A percentile compares a stretch with the other conserved stretches of the same genome.
Evolutionary conservation across 2,329 filamentous ascomycete species (phyloP).

Genomic region (Ceratocystiopsis minuta): DNA sequence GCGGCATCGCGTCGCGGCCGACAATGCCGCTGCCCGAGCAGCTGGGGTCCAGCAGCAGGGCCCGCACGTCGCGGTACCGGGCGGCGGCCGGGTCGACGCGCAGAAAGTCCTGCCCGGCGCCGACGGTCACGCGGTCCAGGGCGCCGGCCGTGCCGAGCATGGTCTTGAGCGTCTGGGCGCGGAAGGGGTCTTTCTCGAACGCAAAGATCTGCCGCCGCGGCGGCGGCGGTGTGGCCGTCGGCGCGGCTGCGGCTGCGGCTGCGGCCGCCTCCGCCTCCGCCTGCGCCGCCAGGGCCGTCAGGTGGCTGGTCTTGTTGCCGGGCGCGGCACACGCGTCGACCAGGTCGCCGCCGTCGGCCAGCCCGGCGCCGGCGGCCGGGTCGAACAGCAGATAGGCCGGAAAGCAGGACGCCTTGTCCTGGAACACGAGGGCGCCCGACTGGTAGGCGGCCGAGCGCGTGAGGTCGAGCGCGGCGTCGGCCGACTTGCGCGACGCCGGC

Average conservation of each 20-base stretch:
- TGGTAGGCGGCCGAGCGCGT: constrained; percentile 57
- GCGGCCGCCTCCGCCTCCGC: background rate
- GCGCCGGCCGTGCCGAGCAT: constrained; percentile 72
- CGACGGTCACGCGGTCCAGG: constrained; percentile 23
- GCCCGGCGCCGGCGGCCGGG: constrained; percentile 13
- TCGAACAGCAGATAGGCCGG: constrained; percentile 68
- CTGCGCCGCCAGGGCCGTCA: constrained; percentile 52
- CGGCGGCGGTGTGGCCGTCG: constrained; percentile 10
- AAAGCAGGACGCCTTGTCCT: constrained; percentile 95
- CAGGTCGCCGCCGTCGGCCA: constrained; percentile 43
- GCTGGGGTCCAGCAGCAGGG: constrained; percentile 76
- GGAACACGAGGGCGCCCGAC: constrained; percentile 64
- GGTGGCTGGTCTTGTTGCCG: constrained; percentile 92
- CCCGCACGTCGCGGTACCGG: constrained; percentile 52
- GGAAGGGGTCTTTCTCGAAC: constrained; percentile 56
- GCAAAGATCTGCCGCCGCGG: constrained; percentile 39
- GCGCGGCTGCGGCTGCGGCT: background rate
- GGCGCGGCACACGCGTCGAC: constrained; percentile 92
- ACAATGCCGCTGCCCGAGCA: constrained; percentile 94
- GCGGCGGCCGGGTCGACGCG: constrained; percentile 47
- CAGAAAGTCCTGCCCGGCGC: constrained; percentile 65
- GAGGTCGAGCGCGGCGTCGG: constrained; percentile 43
- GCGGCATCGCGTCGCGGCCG: constrained; percentile 62
- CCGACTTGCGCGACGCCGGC: background rate
- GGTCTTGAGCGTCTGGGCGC: constrained; percentile 60